Conservation (phyloP, 2,329 filamentous ascomycete genomes). For the Bipolaris victoriae region DNA sequence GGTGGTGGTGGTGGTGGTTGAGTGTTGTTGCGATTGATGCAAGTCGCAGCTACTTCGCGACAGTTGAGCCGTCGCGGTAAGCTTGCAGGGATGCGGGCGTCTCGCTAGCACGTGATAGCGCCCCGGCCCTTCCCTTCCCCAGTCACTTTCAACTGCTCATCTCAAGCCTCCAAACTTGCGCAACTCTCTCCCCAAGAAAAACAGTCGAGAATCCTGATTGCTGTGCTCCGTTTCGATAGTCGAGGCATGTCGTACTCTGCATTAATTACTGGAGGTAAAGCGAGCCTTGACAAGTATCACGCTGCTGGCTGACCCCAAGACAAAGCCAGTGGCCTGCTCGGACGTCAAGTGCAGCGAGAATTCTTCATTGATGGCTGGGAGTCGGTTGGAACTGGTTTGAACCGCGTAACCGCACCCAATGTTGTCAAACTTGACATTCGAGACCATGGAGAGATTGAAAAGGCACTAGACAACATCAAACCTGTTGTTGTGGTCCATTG, state of each 20-base stretch:
- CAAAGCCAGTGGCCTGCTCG: constrained; percentile 75
- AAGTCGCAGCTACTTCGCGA: constrained; percentile 22
- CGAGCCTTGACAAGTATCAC: constrained; percentile 1
- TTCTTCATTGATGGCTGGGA: constrained; percentile 71
- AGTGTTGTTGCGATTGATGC: constrained; percentile 11
- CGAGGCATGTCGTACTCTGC: constrained; percentile 58
- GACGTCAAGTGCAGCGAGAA: constrained; percentile 74
- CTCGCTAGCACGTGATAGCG: constrained; percentile 17
- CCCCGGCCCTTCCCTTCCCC: neutral
- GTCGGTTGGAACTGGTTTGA: constrained; percentile 61
- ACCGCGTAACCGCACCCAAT: constrained; percentile 72
- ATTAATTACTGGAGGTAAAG: constrained; percentile 73
- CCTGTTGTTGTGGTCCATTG: constrained; percentile 83
- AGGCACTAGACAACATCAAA: constrained; percentile 59
- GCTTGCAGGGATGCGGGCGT: constrained; percentile 15
- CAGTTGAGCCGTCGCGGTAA: constrained; percentile 14
- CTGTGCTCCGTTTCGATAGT: neutral
- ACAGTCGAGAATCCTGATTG: neutral
- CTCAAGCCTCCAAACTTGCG: neutral
- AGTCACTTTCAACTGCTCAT: neutral
- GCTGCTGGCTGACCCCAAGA: constrained; percentile 19
- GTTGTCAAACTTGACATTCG: constrained; percentile 63
- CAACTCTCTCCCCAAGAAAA: neutral
- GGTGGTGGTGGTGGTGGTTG: constrained; percentile 45
- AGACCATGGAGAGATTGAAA: constrained; percentile 53